Percentiles rank a stretch among this genome's conserved stretches.
phyloP scores from a whole-genome alignment of 495 filamentous ascomycete genomes.

The Penicillium herquei region DNA sequence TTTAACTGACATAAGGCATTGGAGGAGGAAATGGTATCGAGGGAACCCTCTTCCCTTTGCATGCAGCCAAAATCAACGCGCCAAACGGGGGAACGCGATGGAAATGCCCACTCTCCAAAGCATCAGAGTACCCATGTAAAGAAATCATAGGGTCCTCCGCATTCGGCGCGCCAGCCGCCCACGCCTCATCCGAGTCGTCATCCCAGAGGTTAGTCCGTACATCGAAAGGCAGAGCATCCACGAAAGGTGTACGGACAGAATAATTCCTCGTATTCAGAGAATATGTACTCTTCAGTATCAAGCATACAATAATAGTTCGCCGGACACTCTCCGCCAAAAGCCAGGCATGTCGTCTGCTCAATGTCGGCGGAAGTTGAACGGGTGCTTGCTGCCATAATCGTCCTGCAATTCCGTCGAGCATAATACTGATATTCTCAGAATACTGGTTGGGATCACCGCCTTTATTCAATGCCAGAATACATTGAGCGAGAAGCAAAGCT shows the following conservation, averaged over 20 bases:
- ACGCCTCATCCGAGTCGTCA: constrained; percentile 21
- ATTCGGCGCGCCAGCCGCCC: constrained; percentile 4
- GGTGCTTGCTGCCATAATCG: constrained; percentile 29
- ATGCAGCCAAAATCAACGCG: constrained; percentile 28
- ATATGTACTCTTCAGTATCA: constrained; percentile 38
- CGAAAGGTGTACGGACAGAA: constrained; percentile 37
- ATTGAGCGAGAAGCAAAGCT: constrained; percentile 35
- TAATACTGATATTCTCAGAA: constrained; percentile 20
- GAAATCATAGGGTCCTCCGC: constrained; percentile 23
- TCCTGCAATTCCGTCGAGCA: constrained; percentile 20
- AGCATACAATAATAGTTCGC: constrained; percentile 39
- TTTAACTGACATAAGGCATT: neutral
- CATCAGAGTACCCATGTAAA: constrained; percentile 27
- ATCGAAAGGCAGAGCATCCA: constrained; percentile 39
- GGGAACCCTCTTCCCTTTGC: constrained; percentile 24
- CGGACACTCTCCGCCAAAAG: constrained; percentile 46
- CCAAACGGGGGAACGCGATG: constrained; percentile 22
- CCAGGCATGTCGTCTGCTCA: constrained; percentile 42
- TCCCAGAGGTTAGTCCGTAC: constrained; percentile 38
- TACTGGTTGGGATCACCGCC: constrained; percentile 11
- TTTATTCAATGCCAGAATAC: constrained; percentile 34
- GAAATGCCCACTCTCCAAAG: constrained; percentile 22
- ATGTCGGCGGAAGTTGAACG: constrained; percentile 16
- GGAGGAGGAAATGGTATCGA: constrained; percentile 14
- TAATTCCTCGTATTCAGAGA: constrained; percentile 37